Evolutionary conservation across 2,329 filamentous ascomycete species (phyloP).

Genomic region (Xylaria hypoxylon): DNA sequence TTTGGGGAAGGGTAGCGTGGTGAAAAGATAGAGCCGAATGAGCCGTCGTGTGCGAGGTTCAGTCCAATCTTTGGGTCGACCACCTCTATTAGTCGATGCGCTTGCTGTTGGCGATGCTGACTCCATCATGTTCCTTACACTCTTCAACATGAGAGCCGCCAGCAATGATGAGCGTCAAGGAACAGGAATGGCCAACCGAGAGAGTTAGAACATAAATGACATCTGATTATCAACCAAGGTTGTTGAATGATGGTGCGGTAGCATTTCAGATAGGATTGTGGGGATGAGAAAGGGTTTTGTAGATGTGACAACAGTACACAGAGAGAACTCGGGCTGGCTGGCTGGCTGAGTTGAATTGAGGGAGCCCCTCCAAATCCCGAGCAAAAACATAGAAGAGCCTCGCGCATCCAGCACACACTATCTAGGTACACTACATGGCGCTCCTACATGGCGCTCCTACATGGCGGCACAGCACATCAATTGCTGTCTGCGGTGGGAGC

Average conservation of each 20-base stretch:
- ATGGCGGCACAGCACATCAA: slow-evolving; percentile 2
- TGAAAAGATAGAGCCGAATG: slow-evolving; percentile 68
- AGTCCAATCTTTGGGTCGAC: slow-evolving; percentile 69
- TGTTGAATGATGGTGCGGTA: slow-evolving; percentile 26
- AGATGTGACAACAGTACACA: slow-evolving; percentile 1
- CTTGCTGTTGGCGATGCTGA: slow-evolving; percentile 47
- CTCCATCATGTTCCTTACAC: slow-evolving; percentile 41
- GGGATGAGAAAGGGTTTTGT: slow-evolving; percentile 38
- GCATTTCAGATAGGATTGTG: slow-evolving; percentile 31
- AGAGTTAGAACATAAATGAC: slow-evolving; percentile 17
- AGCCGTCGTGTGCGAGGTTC: slow-evolving; percentile 64
- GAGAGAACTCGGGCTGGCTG: slow-evolving; percentile 3
- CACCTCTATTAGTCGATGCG: slow-evolving; percentile 51
- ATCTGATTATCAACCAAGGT: slow-evolving; percentile 23
- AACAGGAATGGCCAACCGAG: slow-evolving; percentile 18
- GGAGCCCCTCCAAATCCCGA: slow-evolving; percentile 21
- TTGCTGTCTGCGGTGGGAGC: slow-evolving; percentile 1
- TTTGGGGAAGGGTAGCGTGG: slow-evolving; percentile 61
- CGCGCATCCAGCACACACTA: not conserved
- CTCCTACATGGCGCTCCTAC: not conserved
- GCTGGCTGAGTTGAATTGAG: slow-evolving; percentile 29
- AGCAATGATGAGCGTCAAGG: slow-evolving; percentile 15
- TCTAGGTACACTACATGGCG: too few species aligned
- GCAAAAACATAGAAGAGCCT: slow-evolving; percentile 14
- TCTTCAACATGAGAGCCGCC: slow-evolving; percentile 19